Conservation (phyloP, 2,329 filamentous ascomycete genomes). For the Fusarium sp. region DNA sequence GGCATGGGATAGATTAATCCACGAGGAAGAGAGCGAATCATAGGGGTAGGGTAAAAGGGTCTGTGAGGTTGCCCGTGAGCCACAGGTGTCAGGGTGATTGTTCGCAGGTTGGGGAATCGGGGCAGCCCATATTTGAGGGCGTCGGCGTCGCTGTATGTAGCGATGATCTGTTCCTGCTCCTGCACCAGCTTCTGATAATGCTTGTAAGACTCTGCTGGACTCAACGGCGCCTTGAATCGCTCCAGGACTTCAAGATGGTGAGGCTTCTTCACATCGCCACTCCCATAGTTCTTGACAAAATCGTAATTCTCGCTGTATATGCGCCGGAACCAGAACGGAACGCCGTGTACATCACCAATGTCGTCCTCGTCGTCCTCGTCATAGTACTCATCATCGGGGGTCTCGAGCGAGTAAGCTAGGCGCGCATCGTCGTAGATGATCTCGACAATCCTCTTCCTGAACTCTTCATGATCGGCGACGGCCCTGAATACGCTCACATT, state of each 20-base stretch:
- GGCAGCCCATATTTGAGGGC: slow-evolving; percentile 48
- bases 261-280: background rate
- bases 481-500: slow-evolving; percentile 51
- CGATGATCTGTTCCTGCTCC: slow-evolving; percentile 46
- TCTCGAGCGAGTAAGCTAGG: background rate
- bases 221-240: background rate
- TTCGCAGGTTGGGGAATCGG: slow-evolving; percentile 9
- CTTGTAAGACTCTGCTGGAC: slow-evolving; percentile 24
- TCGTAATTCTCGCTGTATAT: background rate
- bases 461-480: slow-evolving; percentile 49
- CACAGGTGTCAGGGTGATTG: background rate
- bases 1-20: slow-evolving; percentile 54
- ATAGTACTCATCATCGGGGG: background rate
- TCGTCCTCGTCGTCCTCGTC: background rate
- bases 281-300: background rate
- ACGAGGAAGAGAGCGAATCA: slow-evolving; percentile 52
- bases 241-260: background rate
- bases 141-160: slow-evolving; percentile 39
- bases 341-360: background rate
- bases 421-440: slow-evolving; percentile 53
- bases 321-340: background rate
- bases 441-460: slow-evolving; percentile 47
- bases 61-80: background rate
- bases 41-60: slow-evolving; percentile 39
- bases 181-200: slow-evolving; percentile 47